These are phyloP conservation scores for Kandelia obovata DNA, from an alignment of 345 rosid genomes.

Conservation along the genomic window DNA sequence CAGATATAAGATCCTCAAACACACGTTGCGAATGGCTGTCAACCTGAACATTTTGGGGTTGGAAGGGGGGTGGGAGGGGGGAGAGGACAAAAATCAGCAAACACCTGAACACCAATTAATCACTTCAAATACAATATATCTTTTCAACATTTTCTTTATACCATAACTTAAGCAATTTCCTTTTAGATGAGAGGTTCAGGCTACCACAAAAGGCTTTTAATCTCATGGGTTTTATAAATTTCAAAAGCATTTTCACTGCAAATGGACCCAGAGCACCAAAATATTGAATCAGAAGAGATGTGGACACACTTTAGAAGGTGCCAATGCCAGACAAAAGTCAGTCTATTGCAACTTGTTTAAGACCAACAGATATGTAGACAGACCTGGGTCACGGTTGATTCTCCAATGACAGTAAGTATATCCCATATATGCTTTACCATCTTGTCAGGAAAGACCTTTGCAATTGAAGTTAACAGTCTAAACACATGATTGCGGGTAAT, in stretches of 20 bases:
- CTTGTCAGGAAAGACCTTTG: conserved; percentile 58
- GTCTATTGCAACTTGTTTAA: conserved; percentile 6
- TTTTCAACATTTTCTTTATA: too few species aligned
- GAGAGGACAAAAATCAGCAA: too few species aligned
- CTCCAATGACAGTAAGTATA: conserved; percentile 67
- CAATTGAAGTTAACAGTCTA: conserved; percentile 53
- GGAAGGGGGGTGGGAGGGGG: too few species aligned
- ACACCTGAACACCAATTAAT: not conserved
- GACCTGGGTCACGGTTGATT: conserved; percentile 83
- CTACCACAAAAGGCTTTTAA: too few species aligned
- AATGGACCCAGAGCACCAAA: too few species aligned
- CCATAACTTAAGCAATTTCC: too few species aligned
- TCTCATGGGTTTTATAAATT: too few species aligned
- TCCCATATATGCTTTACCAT: conserved; percentile 58
- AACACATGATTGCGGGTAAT: conserved; percentile 62
- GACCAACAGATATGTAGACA: conserved; percentile 24
- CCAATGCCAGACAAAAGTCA: not conserved
- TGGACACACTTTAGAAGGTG: not conserved
- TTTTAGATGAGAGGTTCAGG: too few species aligned
- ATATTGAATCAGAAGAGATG: too few species aligned
- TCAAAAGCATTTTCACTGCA: too few species aligned
- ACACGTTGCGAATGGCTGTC: conserved; percentile 70
- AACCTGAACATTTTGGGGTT: conserved; percentile 34
- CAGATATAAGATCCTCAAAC: conserved; percentile 74
- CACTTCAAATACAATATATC: too few species aligned